Conservation (phyloP, 306 rosid species). For the Prunus mume region DNA sequence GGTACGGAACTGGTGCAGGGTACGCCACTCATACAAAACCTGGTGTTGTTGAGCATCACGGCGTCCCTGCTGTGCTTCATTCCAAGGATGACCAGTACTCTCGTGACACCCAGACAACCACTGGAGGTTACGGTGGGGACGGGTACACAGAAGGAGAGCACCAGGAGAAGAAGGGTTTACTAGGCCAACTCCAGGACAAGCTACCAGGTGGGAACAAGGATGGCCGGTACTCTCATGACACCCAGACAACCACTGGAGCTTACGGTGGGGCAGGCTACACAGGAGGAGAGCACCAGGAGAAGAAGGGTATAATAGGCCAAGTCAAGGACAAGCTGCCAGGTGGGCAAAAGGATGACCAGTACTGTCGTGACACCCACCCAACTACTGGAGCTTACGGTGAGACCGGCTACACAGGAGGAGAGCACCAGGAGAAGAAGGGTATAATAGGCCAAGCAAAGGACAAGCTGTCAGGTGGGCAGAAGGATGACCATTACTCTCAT, state of each 20-base stretch:
- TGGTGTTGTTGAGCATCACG: too few relatives aligned
- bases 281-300: background rate
- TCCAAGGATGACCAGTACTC: background rate
- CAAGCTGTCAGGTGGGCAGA: conserved; percentile 26
- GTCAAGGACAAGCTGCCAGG: conserved; percentile 25
- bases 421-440: background rate
- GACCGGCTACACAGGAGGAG: background rate
- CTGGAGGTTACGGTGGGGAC: background rate
- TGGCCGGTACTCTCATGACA: background rate
- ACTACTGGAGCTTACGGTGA: background rate
- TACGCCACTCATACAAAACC: too few relatives aligned
- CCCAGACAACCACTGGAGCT: background rate
- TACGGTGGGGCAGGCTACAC: background rate
- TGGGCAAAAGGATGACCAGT: background rate
- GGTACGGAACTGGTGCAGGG: too few relatives aligned
- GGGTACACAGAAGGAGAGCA: background rate
- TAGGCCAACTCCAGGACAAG: background rate
- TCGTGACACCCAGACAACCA: background rate
- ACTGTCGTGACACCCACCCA: background rate
- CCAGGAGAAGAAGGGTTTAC: background rate
- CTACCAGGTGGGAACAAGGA: conserved; percentile 25
- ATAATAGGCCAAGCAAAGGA: background rate
- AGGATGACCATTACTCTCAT: background rate
- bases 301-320: background rate
- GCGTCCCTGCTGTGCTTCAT: too few relatives aligned